These are phyloP conservation scores for Lachnum nothofagi DNA, from an alignment of 2,329 filamentous ascomycete genomes.

Conservation along the genomic window DNA sequence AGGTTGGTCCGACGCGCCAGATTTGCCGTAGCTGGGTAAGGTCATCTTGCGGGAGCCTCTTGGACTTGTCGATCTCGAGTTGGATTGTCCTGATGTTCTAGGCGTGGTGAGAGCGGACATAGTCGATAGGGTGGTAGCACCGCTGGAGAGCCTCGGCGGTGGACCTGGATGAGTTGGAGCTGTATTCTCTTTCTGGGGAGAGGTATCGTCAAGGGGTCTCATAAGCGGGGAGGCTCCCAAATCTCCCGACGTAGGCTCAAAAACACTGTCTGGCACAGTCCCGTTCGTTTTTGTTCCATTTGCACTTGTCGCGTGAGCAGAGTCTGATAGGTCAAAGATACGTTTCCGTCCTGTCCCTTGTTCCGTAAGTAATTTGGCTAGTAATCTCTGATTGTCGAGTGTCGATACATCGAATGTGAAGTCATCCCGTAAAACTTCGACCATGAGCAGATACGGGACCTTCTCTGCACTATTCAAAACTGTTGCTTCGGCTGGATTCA, in stretches of 20 bases:
- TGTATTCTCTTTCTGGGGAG: slow-evolving; percentile 34
- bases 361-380: slow-evolving; percentile 53
- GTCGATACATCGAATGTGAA: slow-evolving; percentile 77
- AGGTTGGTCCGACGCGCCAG: slow-evolving; percentile 60
- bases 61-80: slow-evolving; percentile 65
- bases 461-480: slow-evolving; percentile 83
- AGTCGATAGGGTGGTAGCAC: slow-evolving; percentile 55
- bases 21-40: slow-evolving; percentile 47
- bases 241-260: slow-evolving; percentile 76
- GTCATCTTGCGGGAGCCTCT: slow-evolving; percentile 56
- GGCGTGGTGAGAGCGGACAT: slow-evolving; percentile 59
- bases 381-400: slow-evolving; percentile 63
- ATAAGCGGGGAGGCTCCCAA: slow-evolving; percentile 68
- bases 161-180: slow-evolving; percentile 33
- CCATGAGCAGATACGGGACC: slow-evolving; percentile 79
- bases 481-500: slow-evolving; percentile 79
- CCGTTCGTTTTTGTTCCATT: slow-evolving; percentile 38
- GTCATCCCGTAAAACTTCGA: slow-evolving; percentile 75
- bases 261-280: slow-evolving; percentile 60
- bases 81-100: slow-evolving; percentile 62
- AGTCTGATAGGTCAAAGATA: slow-evolving; percentile 66
- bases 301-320: slow-evolving; percentile 41
- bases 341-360: slow-evolving; percentile 50
- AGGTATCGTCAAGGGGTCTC: slow-evolving; percentile 50
- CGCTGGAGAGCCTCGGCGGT: slow-evolving; percentile 55